A percentile compares a stretch with the other conserved stretches of the same genome.
phyloP scores from a whole-genome alignment of 352 stramenopile species.

The Pilasporangium apinafurcum region DNA sequence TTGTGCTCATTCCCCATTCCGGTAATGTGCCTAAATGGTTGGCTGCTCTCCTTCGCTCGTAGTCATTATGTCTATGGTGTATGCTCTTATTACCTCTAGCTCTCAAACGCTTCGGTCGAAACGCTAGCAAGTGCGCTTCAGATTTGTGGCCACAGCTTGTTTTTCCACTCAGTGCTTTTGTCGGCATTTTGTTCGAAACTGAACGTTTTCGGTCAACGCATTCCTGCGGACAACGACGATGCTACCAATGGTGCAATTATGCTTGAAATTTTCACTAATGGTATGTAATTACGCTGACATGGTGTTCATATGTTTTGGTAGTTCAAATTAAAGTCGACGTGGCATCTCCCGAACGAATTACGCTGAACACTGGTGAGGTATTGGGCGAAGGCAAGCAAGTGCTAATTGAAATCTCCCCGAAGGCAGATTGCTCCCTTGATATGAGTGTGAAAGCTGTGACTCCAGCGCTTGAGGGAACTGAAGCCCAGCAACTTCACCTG shows the following conservation, averaged over 20 bases:
- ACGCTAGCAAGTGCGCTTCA: constrained; percentile 67
- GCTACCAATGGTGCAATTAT: constrained; percentile 39
- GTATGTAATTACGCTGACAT: not conserved
- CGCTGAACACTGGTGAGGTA: constrained; percentile 66
- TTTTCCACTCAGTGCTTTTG: constrained; percentile 79
- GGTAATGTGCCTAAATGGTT: constrained; percentile 12
- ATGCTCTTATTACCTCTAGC: constrained; percentile 14
- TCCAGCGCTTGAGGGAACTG: constrained; percentile 8
- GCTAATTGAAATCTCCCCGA: constrained; percentile 64
- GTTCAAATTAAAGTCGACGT: constrained; percentile 80
- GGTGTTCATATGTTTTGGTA: constrained; percentile 8
- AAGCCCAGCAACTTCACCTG: constrained; percentile 4
- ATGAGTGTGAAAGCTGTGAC: constrained; percentile 51
- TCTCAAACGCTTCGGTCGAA: constrained; percentile 48
- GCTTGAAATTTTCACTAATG: not conserved
- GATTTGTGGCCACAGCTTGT: constrained; percentile 78
- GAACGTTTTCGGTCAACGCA: constrained; percentile 63
- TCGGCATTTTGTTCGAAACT: constrained; percentile 68
- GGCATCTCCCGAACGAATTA: constrained; percentile 65
- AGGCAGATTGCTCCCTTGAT: constrained; percentile 57
- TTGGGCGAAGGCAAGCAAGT: constrained; percentile 45
- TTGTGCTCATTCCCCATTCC: constrained; percentile 79
- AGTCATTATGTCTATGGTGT: not conserved
- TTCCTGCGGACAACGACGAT: constrained; percentile 55
- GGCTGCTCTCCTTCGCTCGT: not conserved